Conservation (phyloP, 139 green algal species). For the Chlorella vulgaris region DNA sequence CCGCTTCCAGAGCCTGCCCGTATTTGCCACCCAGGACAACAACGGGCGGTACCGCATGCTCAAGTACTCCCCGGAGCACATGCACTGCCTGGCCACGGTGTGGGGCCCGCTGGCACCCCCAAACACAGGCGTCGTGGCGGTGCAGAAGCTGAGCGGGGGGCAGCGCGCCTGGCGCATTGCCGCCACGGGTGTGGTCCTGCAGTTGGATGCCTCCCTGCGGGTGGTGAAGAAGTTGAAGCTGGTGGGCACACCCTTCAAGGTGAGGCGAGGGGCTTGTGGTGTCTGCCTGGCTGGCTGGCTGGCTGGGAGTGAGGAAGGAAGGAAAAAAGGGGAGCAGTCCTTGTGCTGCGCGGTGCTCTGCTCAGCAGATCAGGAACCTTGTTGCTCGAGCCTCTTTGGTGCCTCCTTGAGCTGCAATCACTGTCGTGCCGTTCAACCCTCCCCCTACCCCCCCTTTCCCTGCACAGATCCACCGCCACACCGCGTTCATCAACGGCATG, state of each 20-base stretch:
- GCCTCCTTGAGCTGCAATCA: no score
- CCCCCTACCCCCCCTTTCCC: not conserved
- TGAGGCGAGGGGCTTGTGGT: not conserved
- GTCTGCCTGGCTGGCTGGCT: no score
- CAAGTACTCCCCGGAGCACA: slow-evolving; percentile 99
- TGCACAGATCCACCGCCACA: slow-evolving; percentile 78
- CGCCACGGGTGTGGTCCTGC: slow-evolving; percentile 91
- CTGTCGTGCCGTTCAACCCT: no score
- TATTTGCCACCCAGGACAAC: slow-evolving; percentile 90
- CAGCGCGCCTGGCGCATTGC: slow-evolving; percentile 80
- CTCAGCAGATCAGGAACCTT: no score
- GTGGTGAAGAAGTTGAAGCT: slow-evolving; percentile 99
- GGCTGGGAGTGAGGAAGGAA: not conserved
- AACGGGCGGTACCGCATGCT: slow-evolving; percentile 87
- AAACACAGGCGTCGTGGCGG: slow-evolving; percentile 64
- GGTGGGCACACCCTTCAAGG: slow-evolving; percentile 85
- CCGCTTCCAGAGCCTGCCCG: slow-evolving; percentile 90
- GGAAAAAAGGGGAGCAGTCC: not conserved
- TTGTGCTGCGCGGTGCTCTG: no score
- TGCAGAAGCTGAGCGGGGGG: slow-evolving; percentile 55
- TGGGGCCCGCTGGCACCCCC: slow-evolving; percentile 85
- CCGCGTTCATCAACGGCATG: slow-evolving; percentile 94
- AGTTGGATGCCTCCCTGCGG: slow-evolving; percentile 79
- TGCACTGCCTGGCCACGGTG: slow-evolving; percentile 91
- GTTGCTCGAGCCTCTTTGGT: no score